A percentile compares a stretch with the other conserved stretches of the same genome.
Conservation (phyloP, 441 rosid species). For the Jatropha multifida region DNA sequence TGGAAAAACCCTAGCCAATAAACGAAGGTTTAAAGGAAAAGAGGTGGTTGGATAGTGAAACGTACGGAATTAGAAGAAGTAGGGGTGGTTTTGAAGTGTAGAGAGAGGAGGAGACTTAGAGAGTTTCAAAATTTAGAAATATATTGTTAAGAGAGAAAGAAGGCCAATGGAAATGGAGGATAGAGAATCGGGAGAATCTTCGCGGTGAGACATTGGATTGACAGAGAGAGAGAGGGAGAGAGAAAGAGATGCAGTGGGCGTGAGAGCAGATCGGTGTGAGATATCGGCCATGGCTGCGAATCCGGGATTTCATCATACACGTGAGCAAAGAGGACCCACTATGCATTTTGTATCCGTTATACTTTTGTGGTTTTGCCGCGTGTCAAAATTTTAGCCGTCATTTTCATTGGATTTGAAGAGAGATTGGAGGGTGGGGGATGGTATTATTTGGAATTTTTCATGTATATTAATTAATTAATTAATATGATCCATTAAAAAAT, state of each 20-base stretch:
- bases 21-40: neutral
- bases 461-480: neutral
- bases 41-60: neutral
- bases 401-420: neutral
- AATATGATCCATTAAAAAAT: no score
- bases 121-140: neutral
- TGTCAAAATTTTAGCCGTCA: neutral
- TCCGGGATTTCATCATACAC: constrained; percentile 32
- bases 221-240: neutral
- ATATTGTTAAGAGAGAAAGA: neutral
- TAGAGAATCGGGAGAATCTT: constrained; percentile 18
- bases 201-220: constrained; percentile 10
- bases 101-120: neutral
- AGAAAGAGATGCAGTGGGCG: neutral
- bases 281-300: constrained; percentile 22
- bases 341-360: constrained; percentile 10
- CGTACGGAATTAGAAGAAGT: neutral
- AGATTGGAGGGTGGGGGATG: neutral
- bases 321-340: constrained; percentile 30
- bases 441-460: neutral
- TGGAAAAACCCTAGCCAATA: constrained; percentile 20
- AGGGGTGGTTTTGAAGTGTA: neutral
- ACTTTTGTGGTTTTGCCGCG: constrained; percentile 23
- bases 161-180: neutral
- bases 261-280: constrained; percentile 21